Evolutionary conservation across 208 protist genomes (phyloP).

Genomic region (Acanthamoeba sp.): DNA sequence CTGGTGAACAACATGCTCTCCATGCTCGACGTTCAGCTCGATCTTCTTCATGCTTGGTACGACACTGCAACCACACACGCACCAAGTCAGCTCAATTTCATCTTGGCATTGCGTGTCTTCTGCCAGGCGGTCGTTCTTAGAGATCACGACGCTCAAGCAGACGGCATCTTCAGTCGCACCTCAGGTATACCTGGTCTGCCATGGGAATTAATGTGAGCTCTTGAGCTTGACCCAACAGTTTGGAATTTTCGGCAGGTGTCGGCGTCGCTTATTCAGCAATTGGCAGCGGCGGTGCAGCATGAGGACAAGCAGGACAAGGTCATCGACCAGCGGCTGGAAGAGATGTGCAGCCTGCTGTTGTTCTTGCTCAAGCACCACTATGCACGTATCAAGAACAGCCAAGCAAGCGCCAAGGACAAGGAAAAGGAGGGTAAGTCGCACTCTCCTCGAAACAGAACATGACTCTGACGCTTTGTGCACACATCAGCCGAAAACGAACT

Average conservation of each 20-base stretch:
- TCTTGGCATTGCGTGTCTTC: neutral
- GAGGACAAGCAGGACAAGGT: neutral
- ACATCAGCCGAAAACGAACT: neutral
- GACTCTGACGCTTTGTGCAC: neutral
- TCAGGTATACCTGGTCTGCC: no score
- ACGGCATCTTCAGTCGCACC: neutral
- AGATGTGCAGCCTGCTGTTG: conserved; percentile 6
- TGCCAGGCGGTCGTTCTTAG: neutral
- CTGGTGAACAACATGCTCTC: neutral
- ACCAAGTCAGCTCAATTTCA: neutral
- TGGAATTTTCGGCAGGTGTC: neutral
- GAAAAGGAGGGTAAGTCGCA: neutral
- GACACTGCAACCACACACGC: neutral
- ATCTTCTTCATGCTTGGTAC: conserved; percentile 13
- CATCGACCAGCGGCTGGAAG: neutral
- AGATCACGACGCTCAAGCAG: neutral
- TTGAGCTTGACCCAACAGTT: no score
- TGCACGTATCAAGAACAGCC: neutral
- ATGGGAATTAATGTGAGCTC: no score
- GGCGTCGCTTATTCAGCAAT: neutral
- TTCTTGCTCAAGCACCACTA: conserved; percentile 45
- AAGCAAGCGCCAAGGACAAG: conserved; percentile 4
- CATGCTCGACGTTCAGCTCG: neutral
- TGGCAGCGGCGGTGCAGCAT: neutral
- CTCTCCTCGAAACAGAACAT: no score